Conservation (phyloP, 768 basidiomycete species). For the Phlegmacium glaucopus region DNA sequence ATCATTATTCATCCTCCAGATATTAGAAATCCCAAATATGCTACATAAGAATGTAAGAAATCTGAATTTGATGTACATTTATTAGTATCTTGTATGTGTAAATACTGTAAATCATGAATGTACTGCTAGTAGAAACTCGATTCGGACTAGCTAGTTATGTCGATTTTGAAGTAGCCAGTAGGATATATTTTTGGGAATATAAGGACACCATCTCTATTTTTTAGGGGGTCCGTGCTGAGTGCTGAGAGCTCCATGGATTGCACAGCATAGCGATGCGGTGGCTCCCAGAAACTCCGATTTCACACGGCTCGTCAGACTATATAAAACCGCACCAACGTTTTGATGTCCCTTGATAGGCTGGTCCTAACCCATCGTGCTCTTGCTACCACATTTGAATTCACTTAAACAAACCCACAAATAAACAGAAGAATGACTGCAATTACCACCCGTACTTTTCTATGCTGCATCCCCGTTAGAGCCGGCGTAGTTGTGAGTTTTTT, state of each 20-base stretch:
- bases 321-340: slow-evolving; percentile 29
- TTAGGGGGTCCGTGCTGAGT: no score
- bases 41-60: no score
- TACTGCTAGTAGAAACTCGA: no score
- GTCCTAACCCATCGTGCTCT: slow-evolving; percentile 36
- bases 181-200: no score
- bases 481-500: slow-evolving; percentile 44
- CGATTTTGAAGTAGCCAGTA: no score
- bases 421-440: slow-evolving; percentile 30
- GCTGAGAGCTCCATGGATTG: no score
- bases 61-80: no score
- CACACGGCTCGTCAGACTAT: slow-evolving; percentile 19
- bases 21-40: neutral
- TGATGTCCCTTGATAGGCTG: slow-evolving; percentile 36
- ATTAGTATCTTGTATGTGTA: no score
- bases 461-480: slow-evolving; percentile 47
- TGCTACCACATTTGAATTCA: slow-evolving; percentile 7
- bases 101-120: no score
- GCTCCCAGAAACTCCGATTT: slow-evolving; percentile 11
- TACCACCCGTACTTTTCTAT: slow-evolving; percentile 43
- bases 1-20: slow-evolving; percentile 2
- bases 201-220: no score
- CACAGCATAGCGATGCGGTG: no score
- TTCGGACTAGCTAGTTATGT: no score
- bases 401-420: slow-evolving; percentile 13